Evolutionary conservation across 805 yeast genomes (phyloP), one percentile per base, ranked within the genome.

Genomic region (Sugiyamaella qingdaonensis): DNA sequence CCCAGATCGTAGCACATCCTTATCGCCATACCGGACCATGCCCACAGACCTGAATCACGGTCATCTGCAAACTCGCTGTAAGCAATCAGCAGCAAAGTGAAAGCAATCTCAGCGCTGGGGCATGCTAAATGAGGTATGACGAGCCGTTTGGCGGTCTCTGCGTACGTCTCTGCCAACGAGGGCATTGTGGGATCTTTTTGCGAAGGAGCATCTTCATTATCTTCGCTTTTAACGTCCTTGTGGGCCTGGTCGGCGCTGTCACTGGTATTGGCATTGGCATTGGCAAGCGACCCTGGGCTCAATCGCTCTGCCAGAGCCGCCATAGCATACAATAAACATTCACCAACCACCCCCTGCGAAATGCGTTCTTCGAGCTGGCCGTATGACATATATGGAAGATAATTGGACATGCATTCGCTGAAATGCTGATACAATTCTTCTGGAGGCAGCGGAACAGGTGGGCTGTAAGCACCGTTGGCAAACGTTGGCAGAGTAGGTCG

Each of bases 1-100:
- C 67, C 67, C 24, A 63, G 54, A 48, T 63, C 67, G 53, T 50
- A 56, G 48, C 67, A 55, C 67, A 63, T 63, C 13, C 67, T 56
- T 18, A 63, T 62, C 1, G 67, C 67, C 54, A 63, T 61, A 2
- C 67, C 67, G 4, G 62, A 55, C 67, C 67, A 63, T 24, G 61
- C 54, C 67, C 67, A 63, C 21, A 63, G 53, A 0, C 67, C 67
- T 11, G 65, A 61, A 48, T 63, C 67, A 11, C 64, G 49, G 31
- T 63, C 67, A 18, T 58, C 58, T 4, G 57, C 64, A 56, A 63
- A 63, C 44, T 63, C 67, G 31, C 56, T 55, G 49, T 63, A 63
- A 2, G 67, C 67, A 44, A 63, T 58, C 4, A 63, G 48, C n/a
- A 63, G 51, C 19, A 63, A 50, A 2, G 64, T 56, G 51, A 54